Evolutionary conservation across 169 alveolate genomes (phyloP).

Genomic region (Plasmodium billcollinsi): DNA sequence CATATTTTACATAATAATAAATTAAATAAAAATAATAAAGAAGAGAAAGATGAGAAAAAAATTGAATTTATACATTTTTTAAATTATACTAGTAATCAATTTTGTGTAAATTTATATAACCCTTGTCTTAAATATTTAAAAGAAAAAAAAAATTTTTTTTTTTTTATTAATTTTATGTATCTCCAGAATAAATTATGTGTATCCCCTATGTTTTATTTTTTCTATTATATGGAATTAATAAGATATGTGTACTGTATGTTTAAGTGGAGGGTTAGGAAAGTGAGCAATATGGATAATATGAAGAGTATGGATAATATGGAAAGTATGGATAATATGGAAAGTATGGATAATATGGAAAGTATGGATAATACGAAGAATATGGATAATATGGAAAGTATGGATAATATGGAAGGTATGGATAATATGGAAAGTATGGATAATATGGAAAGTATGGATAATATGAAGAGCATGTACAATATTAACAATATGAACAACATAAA

Average conservation of each 20-base stretch:
- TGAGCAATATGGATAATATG: not conserved
- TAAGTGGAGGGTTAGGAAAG: not conserved
- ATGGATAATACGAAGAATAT: no score
- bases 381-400: no score
- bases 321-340: no score
- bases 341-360: no score
- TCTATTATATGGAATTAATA: conserved; percentile 14
- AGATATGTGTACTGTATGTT: not conserved
- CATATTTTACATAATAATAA: no score
- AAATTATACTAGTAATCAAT: not conserved
- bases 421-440: no score
- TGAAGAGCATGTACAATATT: no score
- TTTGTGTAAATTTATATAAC: not conserved
- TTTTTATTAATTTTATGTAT: conserved; percentile 18
- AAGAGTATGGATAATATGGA: no score
- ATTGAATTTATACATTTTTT: not conserved
- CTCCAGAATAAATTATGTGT: conserved; percentile 12
- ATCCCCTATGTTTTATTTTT: conserved; percentile 22
- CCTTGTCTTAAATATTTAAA: no score
- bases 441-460: no score
- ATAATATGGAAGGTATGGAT: no score
- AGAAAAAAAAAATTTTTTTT: not conserved
- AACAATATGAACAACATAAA: not conserved
- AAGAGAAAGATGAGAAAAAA: not conserved
- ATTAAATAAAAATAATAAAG: not conserved